A percentile compares a stretch with the other conserved stretches of the same genome.
Evolutionary conservation across 2,329 filamentous ascomycete genomes (phyloP).

Genomic region (Ceratocystis colombiana): DNA sequence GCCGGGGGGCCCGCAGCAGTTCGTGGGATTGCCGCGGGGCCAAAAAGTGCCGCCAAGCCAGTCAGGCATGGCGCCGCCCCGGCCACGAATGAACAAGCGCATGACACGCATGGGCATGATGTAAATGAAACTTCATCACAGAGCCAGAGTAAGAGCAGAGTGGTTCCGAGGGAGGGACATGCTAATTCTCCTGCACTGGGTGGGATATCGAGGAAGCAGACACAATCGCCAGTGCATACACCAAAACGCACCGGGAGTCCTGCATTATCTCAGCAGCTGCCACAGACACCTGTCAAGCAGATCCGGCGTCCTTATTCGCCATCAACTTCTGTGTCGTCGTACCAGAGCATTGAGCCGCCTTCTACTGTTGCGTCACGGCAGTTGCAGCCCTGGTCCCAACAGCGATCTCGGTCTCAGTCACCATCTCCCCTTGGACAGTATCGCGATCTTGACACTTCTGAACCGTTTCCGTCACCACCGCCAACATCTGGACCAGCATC

Average conservation of each 20-base stretch:
- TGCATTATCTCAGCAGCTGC: not conserved
- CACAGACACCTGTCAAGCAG: constrained; percentile 21
- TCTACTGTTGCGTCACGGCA: not conserved
- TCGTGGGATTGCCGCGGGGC: constrained; percentile 26
- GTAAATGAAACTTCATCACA: constrained; percentile 30
- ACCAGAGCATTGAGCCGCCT: constrained; percentile 2
- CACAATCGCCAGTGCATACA: not conserved
- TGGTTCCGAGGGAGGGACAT: not conserved
- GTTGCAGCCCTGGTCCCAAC: not conserved
- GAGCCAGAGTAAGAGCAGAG: not conserved
- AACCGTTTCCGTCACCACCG: not conserved
- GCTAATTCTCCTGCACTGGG: not conserved
- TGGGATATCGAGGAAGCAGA: not conserved
- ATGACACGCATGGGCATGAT: constrained; percentile 53
- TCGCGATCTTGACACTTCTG: constrained; percentile 2
- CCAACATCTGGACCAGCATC: not conserved
- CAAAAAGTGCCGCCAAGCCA: constrained; percentile 31
- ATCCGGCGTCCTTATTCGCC: constrained; percentile 21
- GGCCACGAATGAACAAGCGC: constrained; percentile 48
- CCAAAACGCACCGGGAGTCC: not conserved
- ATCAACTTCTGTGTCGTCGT: not conserved
- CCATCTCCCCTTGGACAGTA: not conserved
- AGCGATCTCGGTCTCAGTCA: not conserved
- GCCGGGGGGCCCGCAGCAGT: constrained; percentile 25
- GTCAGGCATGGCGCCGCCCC: constrained; percentile 32